Evolutionary conservation across 139 green algal species (phyloP), one percentile per base, ranked within the genome.

Genomic region (Volvox africanus): DNA sequence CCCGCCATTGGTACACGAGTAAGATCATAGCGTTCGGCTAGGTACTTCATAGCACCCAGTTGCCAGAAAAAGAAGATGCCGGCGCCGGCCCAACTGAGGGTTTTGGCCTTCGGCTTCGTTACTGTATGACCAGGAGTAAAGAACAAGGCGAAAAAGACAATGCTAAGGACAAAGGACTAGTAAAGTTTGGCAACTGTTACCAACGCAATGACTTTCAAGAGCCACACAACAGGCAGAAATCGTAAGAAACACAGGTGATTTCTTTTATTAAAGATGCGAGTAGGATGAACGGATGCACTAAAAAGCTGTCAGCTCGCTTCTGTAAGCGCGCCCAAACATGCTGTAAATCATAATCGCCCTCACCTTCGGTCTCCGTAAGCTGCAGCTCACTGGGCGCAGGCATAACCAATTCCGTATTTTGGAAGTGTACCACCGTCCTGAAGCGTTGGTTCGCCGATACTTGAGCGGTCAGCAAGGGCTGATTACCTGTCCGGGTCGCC

Each of bases 21-120:
- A 6, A 96, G 86, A 77, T 95, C 93, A 32, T 92, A 96, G 44
- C 85, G 90, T 80, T 95, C 76, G 11, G 91, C 75, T n/a, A 96
- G 71, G 92, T 94, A 96, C 82, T 96, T 93, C 82, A 96, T 90
- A 17, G 94, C 94, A 35, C 94, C 92, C 14, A 94, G 89, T 71
- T 94, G 92, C 92, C 92, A 94, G 69, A 94, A 94, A 65, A 94
- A 94, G 87, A 90, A 94, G 30, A 94, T 65, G 37, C 87, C 87
- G 2, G 87, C 87, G 22, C 87, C 87, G 0, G 87, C 87, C 87
- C 87, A 91, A 22, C 44, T 78, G 12, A 91, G 76, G 1, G 87
- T 91, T 16, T 65, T 91, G 13, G 61, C 33, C 61, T 85, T 91
- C 14, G 50, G 73, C 50, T 83, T 90, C 13, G 71, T 24, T 1